Evolutionary conservation across 2,329 filamentous ascomycete genomes (phyloP).

Genomic region (Leptodontidium sp.): DNA sequence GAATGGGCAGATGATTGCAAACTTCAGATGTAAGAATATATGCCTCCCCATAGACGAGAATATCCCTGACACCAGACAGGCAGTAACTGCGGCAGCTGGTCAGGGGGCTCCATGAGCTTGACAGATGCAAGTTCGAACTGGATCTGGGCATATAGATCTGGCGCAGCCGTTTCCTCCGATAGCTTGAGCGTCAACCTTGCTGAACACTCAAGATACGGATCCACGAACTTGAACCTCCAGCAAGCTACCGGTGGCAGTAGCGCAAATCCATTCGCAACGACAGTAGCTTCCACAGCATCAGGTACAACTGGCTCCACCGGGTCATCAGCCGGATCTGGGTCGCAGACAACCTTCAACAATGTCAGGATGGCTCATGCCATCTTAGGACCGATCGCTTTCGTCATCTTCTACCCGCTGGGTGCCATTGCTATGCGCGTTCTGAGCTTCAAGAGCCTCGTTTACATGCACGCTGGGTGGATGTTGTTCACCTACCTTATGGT

Average conservation of each 20-base stretch:
- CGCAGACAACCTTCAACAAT: slow-evolving; percentile 5
- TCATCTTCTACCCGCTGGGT: slow-evolving; percentile 66
- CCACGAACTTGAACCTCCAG: slow-evolving; percentile 57
- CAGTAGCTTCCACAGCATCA: slow-evolving; percentile 22
- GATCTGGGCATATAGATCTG: slow-evolving; percentile 58
- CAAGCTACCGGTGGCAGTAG: slow-evolving; percentile 57
- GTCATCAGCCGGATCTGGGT: neutral
- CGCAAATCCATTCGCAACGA: slow-evolving; percentile 39
- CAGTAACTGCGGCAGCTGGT: slow-evolving; percentile 61
- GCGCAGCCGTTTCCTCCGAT: slow-evolving; percentile 57
- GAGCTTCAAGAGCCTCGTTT: slow-evolving; percentile 53
- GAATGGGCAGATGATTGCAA: slow-evolving; percentile 61
- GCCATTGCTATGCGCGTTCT: slow-evolving; percentile 68
- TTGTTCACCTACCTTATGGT: slow-evolving; percentile 61
- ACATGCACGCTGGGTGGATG: slow-evolving; percentile 65
- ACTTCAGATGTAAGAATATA: slow-evolving; percentile 57
- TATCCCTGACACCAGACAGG: slow-evolving; percentile 44
- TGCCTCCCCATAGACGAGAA: neutral
- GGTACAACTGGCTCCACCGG: slow-evolving; percentile 13
- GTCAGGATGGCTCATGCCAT: slow-evolving; percentile 58
- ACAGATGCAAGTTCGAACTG: slow-evolving; percentile 53
- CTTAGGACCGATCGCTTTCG: slow-evolving; percentile 65
- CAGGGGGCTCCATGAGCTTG: slow-evolving; percentile 59
- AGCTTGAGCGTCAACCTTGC: slow-evolving; percentile 52
- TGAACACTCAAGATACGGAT: slow-evolving; percentile 53